Evolutionary conservation across 148 eudicot genomes (phyloP), one percentile per base, ranked within the genome.

Genomic region (Cornus controversa): DNA sequence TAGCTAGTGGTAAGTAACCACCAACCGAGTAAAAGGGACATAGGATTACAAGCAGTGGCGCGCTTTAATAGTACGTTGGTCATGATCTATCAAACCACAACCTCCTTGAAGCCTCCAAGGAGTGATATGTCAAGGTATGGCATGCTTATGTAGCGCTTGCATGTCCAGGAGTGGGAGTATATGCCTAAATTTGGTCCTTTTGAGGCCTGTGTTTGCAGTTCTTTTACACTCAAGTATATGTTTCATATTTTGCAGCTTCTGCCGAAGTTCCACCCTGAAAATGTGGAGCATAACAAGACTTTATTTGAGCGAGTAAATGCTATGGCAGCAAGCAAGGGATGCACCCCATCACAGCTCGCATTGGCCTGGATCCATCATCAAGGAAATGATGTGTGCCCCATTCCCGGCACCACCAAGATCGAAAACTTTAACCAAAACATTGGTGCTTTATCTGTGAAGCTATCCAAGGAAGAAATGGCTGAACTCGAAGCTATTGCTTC

Each of bases 361-460:
- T 66, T 66, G 68, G 68, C 68, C 8, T 66, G 68, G 68, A 15
- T 66, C 31, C 68, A 26, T 26, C 34, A 66, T 15, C 68, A 66
- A 66, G 68, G 68, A 27, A 13, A 26, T 27, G 68, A 66, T 25
- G 29, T 66, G 68, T 27, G 68, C 13, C 68, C 68, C 31, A 66
- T 66, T 26, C 68, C 68, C 9, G 68, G 68, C 31, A 66, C 68
- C 36, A 66, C 68, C 68, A 66, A 27, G 28, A 66, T 66, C 5
- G 26, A 66, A 24, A 66, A 66, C 68, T 14, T 66, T 2, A 27
- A 66, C 28, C 31, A 27, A 27, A 66, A 66, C 16, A 26, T 66
- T 24, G 68, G 31, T 2, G 68, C 68, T 50, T 15, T 50, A 16
- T 50, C 57, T 1, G 20, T 50, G 57, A 50, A 50, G 20, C 57